Conservation (phyloP, 1,139 yeast genomes). For the Tardiomyces digboiensis region DNA sequence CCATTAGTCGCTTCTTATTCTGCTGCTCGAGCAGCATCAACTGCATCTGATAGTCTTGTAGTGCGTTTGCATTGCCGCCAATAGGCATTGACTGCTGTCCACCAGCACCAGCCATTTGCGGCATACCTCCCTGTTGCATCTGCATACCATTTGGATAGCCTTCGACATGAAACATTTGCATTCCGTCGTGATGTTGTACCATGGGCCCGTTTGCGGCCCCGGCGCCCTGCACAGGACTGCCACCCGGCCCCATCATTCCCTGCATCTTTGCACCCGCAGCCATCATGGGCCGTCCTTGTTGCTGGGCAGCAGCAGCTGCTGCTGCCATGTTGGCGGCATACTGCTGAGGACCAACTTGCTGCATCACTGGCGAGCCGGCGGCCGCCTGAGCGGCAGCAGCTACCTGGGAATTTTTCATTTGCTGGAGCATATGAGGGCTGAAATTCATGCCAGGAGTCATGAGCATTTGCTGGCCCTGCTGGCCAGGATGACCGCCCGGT, state of each 20-base stretch:
- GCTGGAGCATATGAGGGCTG: neutral
- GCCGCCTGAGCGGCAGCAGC: neutral
- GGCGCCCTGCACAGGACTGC: slow-evolving; percentile 3
- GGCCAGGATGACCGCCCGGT: neutral
- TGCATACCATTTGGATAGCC: slow-evolving; percentile 5
- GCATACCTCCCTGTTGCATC: slow-evolving; percentile 8
- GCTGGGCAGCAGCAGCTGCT: slow-evolving; percentile 10
- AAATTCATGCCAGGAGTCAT: neutral
- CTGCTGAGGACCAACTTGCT: slow-evolving; percentile 17
- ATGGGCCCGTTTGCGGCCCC: neutral
- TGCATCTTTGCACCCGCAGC: neutral
- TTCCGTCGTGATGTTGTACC: neutral
- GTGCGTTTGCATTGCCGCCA: slow-evolving; percentile 19
- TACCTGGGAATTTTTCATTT: neutral
- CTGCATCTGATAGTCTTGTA: slow-evolving; percentile 72
- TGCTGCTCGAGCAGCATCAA: slow-evolving; percentile 62
- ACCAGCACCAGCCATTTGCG: slow-evolving; percentile 1
- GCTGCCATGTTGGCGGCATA: slow-evolving; percentile 17
- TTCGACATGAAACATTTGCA: slow-evolving; percentile 7
- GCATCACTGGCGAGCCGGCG: slow-evolving; percentile 6
- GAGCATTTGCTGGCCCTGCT: slow-evolving; percentile 3
- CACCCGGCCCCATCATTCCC: slow-evolving; percentile 5
- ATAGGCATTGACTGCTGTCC: neutral
- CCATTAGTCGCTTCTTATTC: slow-evolving; percentile 43
- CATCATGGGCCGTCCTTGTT: slow-evolving; percentile 1